Base-by-base conservation (phyloP, 2,329 filamentous ascomycete genomes). In the Sporothrix dimorphospora region DNA sequence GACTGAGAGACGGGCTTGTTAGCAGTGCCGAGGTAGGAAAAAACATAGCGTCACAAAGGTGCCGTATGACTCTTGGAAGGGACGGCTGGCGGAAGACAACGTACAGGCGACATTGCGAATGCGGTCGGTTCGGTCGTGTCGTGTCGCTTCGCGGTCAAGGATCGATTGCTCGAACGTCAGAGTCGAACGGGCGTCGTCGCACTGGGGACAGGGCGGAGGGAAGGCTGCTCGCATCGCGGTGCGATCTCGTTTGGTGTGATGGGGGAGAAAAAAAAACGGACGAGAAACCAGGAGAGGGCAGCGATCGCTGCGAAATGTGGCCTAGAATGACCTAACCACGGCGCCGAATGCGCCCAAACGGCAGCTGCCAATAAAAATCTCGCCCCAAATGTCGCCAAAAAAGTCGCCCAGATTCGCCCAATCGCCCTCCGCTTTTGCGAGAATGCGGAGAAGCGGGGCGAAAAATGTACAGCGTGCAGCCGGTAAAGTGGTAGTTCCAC, bases 381-480 rank as follows among this genome's bases (percentile, higher is more conserved):
- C 59, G 59, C 59, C 1, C 34, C 34, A 30, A 16, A 7, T 19
- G 6, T 16, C 27, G 34, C 16, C 14, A 3, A 11, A 12, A 55
- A 55, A 19, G 27, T 30, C 8, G 38, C n/a, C 21, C 3, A 30
- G 12, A 21, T 11, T 34, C 16, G 45, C 42, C 24, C 63, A 66
- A 49, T 30, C 14, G 42, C 24, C 45, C 38, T 42, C 51, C 69
- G 55, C 53, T 49, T 63, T 63, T 40, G 40, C 55, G 19, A 69
- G 27, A 71, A 51, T 71, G 72, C 69, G 72, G 72, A 71, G 72
- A 73, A 71, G 72, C 61, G 72, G 72, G 47, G 42, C 70, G 19
- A 49, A 40, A 12, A 40, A 40, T 12, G 21, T 19, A 40, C 30
- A 38, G 30, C 55, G 30, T 57, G 53, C 16, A 40, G 30, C 16